Conservation (phyloP, 306 rosid species). For the Acacia confusa region DNA sequence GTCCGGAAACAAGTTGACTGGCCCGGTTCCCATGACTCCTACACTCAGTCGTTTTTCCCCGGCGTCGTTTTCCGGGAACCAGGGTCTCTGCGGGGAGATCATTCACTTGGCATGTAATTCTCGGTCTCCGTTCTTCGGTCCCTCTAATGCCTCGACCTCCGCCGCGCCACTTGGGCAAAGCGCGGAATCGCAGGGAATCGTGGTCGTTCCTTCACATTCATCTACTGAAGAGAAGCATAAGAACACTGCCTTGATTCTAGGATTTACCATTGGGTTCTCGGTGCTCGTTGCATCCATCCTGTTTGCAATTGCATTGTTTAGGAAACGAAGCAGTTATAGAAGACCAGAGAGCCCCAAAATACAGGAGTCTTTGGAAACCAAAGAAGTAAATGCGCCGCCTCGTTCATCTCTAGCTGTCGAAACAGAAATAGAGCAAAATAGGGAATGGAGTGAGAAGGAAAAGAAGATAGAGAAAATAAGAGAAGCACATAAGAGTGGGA, state of each 20-base stretch:
- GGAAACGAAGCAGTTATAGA: conserved; percentile 26
- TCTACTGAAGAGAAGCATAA: conserved; percentile 40
- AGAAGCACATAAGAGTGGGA: conserved; percentile 62
- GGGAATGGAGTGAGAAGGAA: conserved; percentile 9
- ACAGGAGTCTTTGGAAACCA: conserved; percentile 3
- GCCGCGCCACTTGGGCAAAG: conserved; percentile 54
- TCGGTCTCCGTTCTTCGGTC: conserved; percentile 60
- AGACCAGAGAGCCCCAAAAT: conserved; percentile 11
- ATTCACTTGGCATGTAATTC: background rate
- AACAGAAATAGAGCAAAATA: background rate
- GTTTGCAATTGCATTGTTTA: conserved; percentile 32
- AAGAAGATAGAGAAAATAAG: conserved; percentile 39
- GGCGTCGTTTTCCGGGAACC: conserved; percentile 1
- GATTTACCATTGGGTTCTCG: conserved; percentile 39
- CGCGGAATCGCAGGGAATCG: conserved; percentile 54
- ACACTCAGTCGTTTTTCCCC: background rate
- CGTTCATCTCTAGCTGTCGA: background rate
- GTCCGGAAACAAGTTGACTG: background rate
- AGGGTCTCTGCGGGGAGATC: background rate
- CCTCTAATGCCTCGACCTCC: conserved; percentile 35
- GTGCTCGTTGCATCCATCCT: conserved; percentile 38
- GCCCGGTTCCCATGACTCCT: background rate
- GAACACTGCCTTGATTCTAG: conserved; percentile 55
- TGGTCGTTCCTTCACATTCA: conserved; percentile 43
- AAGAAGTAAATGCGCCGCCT: background rate